Conservation (phyloP, 805 yeast species). For the Saccharomycopsis malanga region DNA sequence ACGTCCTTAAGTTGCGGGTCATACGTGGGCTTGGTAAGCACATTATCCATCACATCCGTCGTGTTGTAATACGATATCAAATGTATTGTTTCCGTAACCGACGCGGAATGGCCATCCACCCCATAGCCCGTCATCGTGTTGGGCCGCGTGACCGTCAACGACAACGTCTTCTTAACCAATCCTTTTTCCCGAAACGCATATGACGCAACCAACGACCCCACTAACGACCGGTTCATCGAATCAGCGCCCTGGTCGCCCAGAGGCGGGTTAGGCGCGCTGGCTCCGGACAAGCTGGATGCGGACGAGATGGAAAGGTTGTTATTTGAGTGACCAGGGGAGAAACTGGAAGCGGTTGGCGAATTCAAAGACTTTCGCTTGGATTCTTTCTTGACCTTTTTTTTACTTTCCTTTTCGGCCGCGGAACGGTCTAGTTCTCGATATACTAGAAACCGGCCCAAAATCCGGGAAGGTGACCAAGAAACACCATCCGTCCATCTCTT, state of each 20-base stretch:
- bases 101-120: neutral
- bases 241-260: slow-evolving; percentile 3
- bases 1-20: slow-evolving; percentile 43
- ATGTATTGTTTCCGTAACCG: slow-evolving; percentile 47
- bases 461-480: slow-evolving; percentile 88
- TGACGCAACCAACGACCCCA: slow-evolving; percentile 51
- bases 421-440: slow-evolving; percentile 60
- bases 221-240: slow-evolving; percentile 35
- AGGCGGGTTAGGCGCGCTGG: slow-evolving; percentile 4
- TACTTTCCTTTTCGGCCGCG: slow-evolving; percentile 38
- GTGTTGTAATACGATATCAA: slow-evolving; percentile 73
- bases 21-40: slow-evolving; percentile 51
- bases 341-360: slow-evolving; percentile 7
- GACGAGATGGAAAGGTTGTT: slow-evolving; percentile 4
- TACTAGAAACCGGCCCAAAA: slow-evolving; percentile 75
- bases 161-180: slow-evolving; percentile 74
- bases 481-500: slow-evolving; percentile 97
- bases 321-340: slow-evolving; percentile 6
- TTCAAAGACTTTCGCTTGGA: slow-evolving; percentile 4
- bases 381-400: slow-evolving; percentile 32
- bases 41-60: slow-evolving; percentile 58
- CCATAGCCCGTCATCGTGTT: neutral
- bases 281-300: neutral
- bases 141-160: slow-evolving; percentile 43
- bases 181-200: slow-evolving; percentile 67